Conservation (phyloP, 2,329 filamentous ascomycete species). For the Cucurbitaria berberidis region DNA sequence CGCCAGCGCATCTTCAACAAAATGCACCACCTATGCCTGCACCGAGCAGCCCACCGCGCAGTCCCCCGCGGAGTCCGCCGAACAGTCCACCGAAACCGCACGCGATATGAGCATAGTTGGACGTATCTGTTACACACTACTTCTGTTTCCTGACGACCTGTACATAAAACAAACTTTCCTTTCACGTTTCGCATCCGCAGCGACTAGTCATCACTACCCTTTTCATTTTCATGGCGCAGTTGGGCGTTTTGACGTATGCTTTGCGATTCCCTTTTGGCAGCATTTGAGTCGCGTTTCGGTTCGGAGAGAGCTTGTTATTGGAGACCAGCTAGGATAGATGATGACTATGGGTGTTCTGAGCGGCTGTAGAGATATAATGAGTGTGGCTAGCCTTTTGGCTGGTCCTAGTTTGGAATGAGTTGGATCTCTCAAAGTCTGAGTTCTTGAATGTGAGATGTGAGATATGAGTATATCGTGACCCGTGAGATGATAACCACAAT, state of each 20-base stretch:
- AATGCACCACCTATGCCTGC: conserved; percentile 29
- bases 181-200: not conserved
- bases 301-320: not conserved
- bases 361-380: conserved; percentile 13
- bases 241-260: conserved; percentile 1
- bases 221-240: conserved; percentile 2
- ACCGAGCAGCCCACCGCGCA: conserved; percentile 14
- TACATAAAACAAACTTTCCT: conserved; percentile 8
- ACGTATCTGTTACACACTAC: not conserved
- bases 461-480: not conserved
- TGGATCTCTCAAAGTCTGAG: not conserved
- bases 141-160: not conserved
- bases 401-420: not conserved
- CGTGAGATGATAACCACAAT: not conserved
- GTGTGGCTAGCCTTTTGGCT: conserved; percentile 4
- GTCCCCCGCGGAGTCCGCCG: conserved; percentile 30
- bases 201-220: not conserved
- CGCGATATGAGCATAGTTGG: not conserved
- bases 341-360: conserved; percentile 6
- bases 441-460: no score
- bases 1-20: conserved; percentile 28
- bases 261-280: conserved; percentile 2
- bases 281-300: conserved; percentile 2
- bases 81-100: conserved; percentile 10
- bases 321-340: conserved; percentile 5